These are phyloP conservation scores for Lyophyllum shimeji DNA, from an alignment of 768 basidiomycete genomes.

Conservation along the genomic window DNA sequence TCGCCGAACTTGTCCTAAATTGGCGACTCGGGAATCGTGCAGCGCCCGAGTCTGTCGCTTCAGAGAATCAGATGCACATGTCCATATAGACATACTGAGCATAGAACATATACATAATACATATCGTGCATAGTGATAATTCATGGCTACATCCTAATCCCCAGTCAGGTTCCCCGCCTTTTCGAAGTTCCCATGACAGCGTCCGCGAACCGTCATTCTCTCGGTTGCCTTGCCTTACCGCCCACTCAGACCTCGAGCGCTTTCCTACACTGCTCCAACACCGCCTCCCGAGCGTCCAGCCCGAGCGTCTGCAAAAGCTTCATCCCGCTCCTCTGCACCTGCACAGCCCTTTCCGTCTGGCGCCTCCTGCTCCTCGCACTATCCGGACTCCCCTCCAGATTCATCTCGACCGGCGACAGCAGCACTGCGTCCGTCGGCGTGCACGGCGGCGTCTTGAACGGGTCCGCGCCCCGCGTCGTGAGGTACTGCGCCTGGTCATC, in stretches of 20 bases:
- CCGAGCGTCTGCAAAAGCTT: constrained; percentile 15
- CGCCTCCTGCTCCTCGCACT: constrained; percentile 5
- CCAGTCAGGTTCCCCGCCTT: no score
- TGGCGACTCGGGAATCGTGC: no score
- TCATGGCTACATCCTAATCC: no score
- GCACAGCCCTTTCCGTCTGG: neutral
- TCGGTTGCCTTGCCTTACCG: neutral
- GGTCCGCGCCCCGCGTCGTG: constrained; percentile 1
- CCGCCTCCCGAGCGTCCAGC: constrained; percentile 8
- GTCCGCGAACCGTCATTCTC: no score
- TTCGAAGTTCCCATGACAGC: no score
- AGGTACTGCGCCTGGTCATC: constrained; percentile 5
- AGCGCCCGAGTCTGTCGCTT: no score
- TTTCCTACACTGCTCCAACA: constrained; percentile 4
- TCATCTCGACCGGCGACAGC: constrained; percentile 1
- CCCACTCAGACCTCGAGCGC: constrained; percentile 2
- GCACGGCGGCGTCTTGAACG: constrained; percentile 12
- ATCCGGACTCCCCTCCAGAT: constrained; percentile 5
- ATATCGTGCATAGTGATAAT: no score
- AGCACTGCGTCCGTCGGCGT: constrained; percentile 5
- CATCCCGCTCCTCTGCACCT: neutral
- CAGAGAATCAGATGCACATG: no score
- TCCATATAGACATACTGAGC: no score
- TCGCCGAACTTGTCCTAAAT: no score
- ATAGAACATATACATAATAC: neutral